phyloP scores from a whole-genome alignment of 495 filamentous ascomycete species.

The Annulohypoxylon stygium region DNA sequence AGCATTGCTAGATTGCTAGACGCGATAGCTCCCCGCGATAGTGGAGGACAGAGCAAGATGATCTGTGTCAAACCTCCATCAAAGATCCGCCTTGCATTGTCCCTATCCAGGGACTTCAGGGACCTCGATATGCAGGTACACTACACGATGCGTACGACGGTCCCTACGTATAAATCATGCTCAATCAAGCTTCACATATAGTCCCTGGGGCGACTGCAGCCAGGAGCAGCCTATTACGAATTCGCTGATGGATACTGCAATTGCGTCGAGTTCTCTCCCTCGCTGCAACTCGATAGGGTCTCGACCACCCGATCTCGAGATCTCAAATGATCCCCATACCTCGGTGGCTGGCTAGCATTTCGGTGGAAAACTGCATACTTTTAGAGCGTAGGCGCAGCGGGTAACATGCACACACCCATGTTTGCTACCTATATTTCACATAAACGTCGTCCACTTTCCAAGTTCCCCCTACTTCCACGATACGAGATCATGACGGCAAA shows the following conservation, averaged over 20 bases:
- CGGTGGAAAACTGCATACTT: constrained; percentile 1
- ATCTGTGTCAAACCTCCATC: neutral
- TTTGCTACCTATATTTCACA: constrained; percentile 13
- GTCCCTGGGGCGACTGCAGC: constrained; percentile 2
- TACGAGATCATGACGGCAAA: neutral
- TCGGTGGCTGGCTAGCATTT: constrained; percentile 6
- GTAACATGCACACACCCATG: constrained; percentile 26
- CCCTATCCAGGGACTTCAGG: neutral
- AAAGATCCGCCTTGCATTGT: constrained; percentile 5
- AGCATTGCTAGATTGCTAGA: constrained; percentile 1
- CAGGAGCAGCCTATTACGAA: neutral
- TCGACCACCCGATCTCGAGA: constrained; percentile 10
- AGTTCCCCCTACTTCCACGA: neutral
- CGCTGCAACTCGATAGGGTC: neutral
- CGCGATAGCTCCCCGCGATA: neutral
- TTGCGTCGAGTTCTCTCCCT: neutral
- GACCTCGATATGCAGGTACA: constrained; percentile 1
- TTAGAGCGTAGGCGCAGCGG: constrained; percentile 10
- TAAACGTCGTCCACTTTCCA: neutral
- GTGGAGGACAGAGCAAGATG: neutral
- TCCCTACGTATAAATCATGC: constrained; percentile 11
- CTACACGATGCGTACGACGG: constrained; percentile 1
- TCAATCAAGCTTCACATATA: neutral
- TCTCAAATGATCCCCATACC: neutral
- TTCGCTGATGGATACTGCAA: neutral